Conservation (phyloP, 2,329 filamentous ascomycete species). For the Scedosporium dehoogii region DNA sequence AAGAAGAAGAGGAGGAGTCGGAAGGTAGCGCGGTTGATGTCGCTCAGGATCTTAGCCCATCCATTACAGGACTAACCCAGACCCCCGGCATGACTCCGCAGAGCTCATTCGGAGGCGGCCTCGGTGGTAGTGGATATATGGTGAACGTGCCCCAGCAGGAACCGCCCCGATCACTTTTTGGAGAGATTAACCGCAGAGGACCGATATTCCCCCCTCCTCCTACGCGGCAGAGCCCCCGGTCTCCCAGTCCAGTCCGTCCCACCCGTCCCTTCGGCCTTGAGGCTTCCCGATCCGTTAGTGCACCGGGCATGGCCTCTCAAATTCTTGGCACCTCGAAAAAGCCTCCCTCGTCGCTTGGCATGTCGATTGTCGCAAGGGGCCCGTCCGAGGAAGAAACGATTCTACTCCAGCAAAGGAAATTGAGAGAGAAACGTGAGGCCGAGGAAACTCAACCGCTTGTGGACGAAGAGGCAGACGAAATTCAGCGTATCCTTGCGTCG, state of each 20-base stretch:
- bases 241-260: conserved; percentile 58
- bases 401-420: conserved; percentile 38
- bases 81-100: conserved; percentile 45
- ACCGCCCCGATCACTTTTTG: conserved; percentile 31
- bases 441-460: conserved; percentile 48
- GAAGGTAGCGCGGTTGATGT: conserved; percentile 57
- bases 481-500: conserved; percentile 52
- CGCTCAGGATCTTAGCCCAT: conserved; percentile 51
- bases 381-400: conserved; percentile 35
- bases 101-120: conserved; percentile 42
- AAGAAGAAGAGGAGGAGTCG: conserved; percentile 35
- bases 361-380: conserved; percentile 18
- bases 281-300: conserved; percentile 48
- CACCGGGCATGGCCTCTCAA: conserved; percentile 48
- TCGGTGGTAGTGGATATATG: conserved; percentile 4
- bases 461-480: conserved; percentile 60
- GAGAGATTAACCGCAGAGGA: conserved; percentile 34
- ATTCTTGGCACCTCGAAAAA: conserved; percentile 26
- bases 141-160: conserved; percentile 29
- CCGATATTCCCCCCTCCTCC: conserved; percentile 41
- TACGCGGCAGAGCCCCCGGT: conserved; percentile 52
- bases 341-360: conserved; percentile 4
- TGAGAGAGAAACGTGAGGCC: conserved; percentile 44
- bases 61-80: conserved; percentile 29
- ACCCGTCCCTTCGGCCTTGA: conserved; percentile 35